Evolutionary conservation across 352 stramenopile species (phyloP).

Genomic region (Pythium rishiriense): DNA sequence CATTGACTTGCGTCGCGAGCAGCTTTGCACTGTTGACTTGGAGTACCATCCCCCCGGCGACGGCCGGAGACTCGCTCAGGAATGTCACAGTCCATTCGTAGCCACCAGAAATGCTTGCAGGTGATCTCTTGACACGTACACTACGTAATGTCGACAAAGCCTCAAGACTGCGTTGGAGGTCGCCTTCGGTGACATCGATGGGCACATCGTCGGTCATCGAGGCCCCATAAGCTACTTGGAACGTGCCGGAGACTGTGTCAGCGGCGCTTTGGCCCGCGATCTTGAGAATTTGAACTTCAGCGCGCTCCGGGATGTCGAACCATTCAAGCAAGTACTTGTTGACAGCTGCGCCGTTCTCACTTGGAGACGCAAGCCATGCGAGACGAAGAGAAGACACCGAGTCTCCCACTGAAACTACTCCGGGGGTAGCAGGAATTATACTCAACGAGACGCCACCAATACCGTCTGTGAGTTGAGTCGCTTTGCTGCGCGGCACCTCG

Average conservation of each 20-base stretch:
- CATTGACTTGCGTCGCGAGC: slow-evolving; percentile 27
- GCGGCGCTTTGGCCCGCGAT: slow-evolving; percentile 42
- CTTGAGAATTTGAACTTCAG: slow-evolving; percentile 74
- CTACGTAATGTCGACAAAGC: slow-evolving; percentile 54
- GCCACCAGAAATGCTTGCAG: slow-evolving; percentile 33
- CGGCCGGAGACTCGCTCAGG: slow-evolving; percentile 48
- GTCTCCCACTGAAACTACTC: slow-evolving; percentile 34
- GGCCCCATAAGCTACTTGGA: slow-evolving; percentile 64
- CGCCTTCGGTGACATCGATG: slow-evolving; percentile 50
- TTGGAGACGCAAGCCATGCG: slow-evolving; percentile 50
- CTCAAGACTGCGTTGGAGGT: slow-evolving; percentile 65
- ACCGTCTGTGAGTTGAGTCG: slow-evolving; percentile 46
- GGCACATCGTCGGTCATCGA: slow-evolving; percentile 53
- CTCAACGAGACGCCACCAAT: slow-evolving; percentile 56
- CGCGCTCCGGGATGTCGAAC: slow-evolving; percentile 48
- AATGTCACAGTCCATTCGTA: slow-evolving; percentile 86
- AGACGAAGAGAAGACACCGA: slow-evolving; percentile 45
- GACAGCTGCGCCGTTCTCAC: slow-evolving; percentile 46
- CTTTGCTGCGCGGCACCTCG: slow-evolving; percentile 61
- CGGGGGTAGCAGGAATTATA: slow-evolving; percentile 32
- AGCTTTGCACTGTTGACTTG: slow-evolving; percentile 43
- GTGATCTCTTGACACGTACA: slow-evolving; percentile 79
- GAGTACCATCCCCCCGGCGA: slow-evolving; percentile 39
- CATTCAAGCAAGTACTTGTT: slow-evolving; percentile 76
- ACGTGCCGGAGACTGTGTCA: slow-evolving; percentile 67